A percentile compares a stretch with the other conserved stretches of the same genome.
Evolutionary conservation across 108 stramenopile species (phyloP).

Genomic region (Epipyxis sp.): DNA sequence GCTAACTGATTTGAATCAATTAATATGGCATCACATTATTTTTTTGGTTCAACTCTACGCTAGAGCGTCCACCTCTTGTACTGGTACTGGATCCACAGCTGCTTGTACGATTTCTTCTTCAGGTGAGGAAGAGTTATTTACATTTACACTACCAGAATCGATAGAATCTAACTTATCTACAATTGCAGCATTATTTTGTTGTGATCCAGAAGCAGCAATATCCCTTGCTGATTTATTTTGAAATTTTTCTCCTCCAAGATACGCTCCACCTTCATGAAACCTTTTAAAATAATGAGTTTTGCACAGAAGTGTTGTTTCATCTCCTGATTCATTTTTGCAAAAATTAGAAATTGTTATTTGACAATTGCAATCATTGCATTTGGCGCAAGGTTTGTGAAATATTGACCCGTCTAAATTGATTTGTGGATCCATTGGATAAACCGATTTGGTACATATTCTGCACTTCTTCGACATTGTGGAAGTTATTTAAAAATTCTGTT

Average conservation of each 20-base stretch:
- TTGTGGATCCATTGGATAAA: constrained; percentile 34
- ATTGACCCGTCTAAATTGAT: constrained; percentile 21
- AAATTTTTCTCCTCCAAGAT: constrained; percentile 27
- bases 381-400: constrained; percentile 29
- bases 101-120: too few species aligned
- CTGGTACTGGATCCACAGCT: too few species aligned
- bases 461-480: constrained; percentile 21
- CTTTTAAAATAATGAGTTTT: constrained; percentile 37
- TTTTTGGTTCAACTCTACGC: too few species aligned
- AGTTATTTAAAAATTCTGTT: too few species aligned
- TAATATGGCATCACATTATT: too few species aligned
- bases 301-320: constrained; percentile 3
- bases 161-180: too few species aligned
- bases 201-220: background rate
- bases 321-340: background rate
- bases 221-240: background rate
- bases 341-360: constrained; percentile 33
- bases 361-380: constrained; percentile 26
- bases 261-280: constrained; percentile 20
- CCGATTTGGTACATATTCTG: constrained; percentile 5
- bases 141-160: too few species aligned
- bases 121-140: too few species aligned
- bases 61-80: too few species aligned
- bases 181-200: too few species aligned
- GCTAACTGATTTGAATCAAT: too few species aligned